Percentiles rank a stretch among this genome's conserved stretches.
phyloP scores from a whole-genome alignment of 192 early-diverging fungal genomes.

The Chytriomyces hyalinus region DNA sequence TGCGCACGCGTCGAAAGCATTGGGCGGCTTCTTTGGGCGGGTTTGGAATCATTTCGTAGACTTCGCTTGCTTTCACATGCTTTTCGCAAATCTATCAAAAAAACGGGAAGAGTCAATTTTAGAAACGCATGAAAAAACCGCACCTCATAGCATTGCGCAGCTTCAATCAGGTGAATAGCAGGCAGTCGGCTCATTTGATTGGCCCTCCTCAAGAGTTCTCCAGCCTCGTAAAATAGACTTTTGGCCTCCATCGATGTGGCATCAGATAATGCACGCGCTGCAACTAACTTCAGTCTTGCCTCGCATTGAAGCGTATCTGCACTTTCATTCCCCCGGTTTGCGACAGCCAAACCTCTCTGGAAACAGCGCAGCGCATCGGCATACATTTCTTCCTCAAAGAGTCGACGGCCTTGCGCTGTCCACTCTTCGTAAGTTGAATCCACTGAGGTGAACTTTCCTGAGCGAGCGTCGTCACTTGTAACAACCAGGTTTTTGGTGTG shows the following conservation, averaged over 20 bases:
- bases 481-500: constrained; percentile 12
- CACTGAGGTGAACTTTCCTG: constrained; percentile 26
- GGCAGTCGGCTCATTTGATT: neutral
- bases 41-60: constrained; percentile 2
- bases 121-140: neutral
- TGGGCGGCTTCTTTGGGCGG: constrained; percentile 4
- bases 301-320: constrained; percentile 23
- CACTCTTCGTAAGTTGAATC: constrained; percentile 31
- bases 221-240: constrained; percentile 14
- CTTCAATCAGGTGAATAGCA: neutral
- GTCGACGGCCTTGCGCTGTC: constrained; percentile 25
- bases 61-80: constrained; percentile 1
- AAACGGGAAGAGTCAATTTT: neutral
- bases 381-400: constrained; percentile 26
- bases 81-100: constrained; percentile 11
- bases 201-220: constrained; percentile 19
- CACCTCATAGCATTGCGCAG: constrained; percentile 29
- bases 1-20: constrained; percentile 19
- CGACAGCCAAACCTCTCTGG: neutral
- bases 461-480: constrained; percentile 26
- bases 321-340: constrained; percentile 7
- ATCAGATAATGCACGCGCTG: neutral
- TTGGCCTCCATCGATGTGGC: constrained; percentile 1
- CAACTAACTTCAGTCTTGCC: constrained; percentile 1
- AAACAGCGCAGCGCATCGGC: constrained; percentile 25